A percentile compares a stretch with the other conserved stretches of the same genome.
Evolutionary conservation across 129 eudicot species (phyloP).

Genomic region (Helianthus annuus): HanXRQr2.0-SUNRISE NC_035434.2:24001869-24002368

Average conservation of each 20-base stretch:
- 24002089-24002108: background rate
- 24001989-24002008: background rate
- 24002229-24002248: constrained; percentile 24
- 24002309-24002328: background rate
- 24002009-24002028: background rate
- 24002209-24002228: constrained; percentile 4
- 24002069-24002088: background rate
- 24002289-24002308: constrained; percentile 11
- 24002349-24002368: background rate
- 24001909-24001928: background rate
- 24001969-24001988: too few species aligned
- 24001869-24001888: too few species aligned
- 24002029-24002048: background rate
- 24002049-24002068: background rate
- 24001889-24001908: background rate
- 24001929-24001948: background rate
- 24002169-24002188: constrained; percentile 24
- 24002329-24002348: constrained; percentile 19
- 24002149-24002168: constrained; percentile 19
- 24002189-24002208: constrained; percentile 31
- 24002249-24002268: constrained; percentile 6
- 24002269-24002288: constrained; percentile 14
- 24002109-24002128: constrained; percentile 18
- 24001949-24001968: background rate
- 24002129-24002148: constrained; percentile 31